These are phyloP conservation scores for Discostella stelligeroides DNA, from an alignment of 108 stramenopile genomes.

Conservation along the genomic window DNA sequence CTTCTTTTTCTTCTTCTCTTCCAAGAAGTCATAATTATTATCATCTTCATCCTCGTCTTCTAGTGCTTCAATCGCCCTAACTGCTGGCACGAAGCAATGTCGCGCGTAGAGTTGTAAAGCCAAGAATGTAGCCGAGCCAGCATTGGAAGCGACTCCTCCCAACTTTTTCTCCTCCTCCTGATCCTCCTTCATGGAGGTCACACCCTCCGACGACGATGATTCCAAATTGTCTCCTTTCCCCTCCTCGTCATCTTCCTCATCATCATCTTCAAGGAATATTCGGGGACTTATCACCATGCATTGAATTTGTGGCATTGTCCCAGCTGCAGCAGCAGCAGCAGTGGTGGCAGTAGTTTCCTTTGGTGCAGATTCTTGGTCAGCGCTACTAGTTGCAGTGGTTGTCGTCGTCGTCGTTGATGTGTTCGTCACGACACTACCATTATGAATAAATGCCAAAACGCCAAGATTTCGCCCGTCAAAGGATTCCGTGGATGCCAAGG, in stretches of 20 bases:
- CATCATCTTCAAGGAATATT: conserved; percentile 22
- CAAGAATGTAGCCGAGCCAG: conserved; percentile 46
- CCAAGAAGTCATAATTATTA: conserved; percentile 4
- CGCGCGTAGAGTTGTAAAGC: conserved; percentile 76
- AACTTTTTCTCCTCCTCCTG: conserved; percentile 1
- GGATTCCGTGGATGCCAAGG: conserved; percentile 35
- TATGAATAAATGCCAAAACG: conserved; percentile 25
- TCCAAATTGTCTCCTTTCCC: too few species aligned
- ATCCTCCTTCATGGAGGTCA: too few species aligned
- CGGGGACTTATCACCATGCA: conserved; percentile 54
- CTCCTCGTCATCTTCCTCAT: conserved; percentile 27
- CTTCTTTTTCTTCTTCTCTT: neutral
- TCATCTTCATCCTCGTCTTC: conserved; percentile 33
- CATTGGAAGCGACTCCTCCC: conserved; percentile 12
- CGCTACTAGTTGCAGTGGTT: neutral
- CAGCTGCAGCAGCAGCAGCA: neutral
- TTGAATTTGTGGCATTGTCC: conserved; percentile 32
- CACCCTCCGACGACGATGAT: too few species aligned
- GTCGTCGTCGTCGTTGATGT: neutral
- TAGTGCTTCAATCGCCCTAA: conserved; percentile 50
- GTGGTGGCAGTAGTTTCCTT: neutral
- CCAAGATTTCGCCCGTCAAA: conserved; percentile 44
- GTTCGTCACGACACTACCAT: neutral
- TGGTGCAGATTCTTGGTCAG: neutral
- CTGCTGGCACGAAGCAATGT: conserved; percentile 80